Evolutionary conservation across 2,329 filamentous ascomycete species (phyloP).

Genomic region (Capronia coronata): DNA sequence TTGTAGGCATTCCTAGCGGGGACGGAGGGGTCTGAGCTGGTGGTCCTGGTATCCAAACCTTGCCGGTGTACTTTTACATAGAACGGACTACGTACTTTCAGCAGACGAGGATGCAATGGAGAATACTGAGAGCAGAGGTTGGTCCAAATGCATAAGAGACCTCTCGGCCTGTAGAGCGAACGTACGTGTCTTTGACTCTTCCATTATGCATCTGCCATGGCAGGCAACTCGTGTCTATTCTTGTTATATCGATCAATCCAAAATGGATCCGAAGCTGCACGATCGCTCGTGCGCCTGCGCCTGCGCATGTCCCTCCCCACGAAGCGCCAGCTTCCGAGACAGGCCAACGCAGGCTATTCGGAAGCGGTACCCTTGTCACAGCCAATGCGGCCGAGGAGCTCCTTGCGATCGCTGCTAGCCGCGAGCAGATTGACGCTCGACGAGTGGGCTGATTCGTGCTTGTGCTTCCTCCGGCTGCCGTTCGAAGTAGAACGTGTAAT

Average conservation of each 20-base stretch:
- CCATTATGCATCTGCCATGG: neutral
- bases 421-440: slow-evolving; percentile 26
- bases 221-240: neutral
- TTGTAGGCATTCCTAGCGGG: slow-evolving; percentile 55
- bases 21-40: neutral
- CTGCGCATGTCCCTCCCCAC: neutral
- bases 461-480: slow-evolving; percentile 13
- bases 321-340: neutral
- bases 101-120: neutral
- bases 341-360: slow-evolving; percentile 7
- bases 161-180: neutral
- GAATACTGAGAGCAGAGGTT: neutral
- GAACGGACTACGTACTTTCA: neutral
- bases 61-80: neutral
- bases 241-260: neutral
- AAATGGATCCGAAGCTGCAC: neutral
- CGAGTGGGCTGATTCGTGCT: slow-evolving; percentile 24
- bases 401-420: slow-evolving; percentile 29
- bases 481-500: neutral
- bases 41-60: neutral
- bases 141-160: neutral
- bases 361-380: slow-evolving; percentile 30
- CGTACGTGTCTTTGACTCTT: neutral
- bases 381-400: slow-evolving; percentile 32
- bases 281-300: neutral